phyloP scores from a whole-genome alignment of 257 asterid species.

The Lithospermum erythrorhizon region DNA sequence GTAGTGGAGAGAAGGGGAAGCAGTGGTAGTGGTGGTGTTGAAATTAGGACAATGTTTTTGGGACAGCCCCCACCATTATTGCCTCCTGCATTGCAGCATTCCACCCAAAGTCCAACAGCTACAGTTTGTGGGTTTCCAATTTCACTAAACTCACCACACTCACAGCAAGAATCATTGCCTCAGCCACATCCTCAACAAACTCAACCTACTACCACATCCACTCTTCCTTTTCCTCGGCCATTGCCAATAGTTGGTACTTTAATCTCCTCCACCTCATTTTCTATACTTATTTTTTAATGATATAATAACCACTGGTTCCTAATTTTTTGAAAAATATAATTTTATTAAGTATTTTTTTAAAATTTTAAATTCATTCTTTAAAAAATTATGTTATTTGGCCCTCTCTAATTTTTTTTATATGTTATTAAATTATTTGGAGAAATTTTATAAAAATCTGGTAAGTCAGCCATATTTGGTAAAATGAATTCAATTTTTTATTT shows the following conservation, averaged over 20 bases:
- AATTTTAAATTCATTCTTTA: too few relatives aligned
- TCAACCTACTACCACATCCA: constrained; percentile 6
- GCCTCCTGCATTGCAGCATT: constrained; percentile 33
- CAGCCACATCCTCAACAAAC: constrained; percentile 14
- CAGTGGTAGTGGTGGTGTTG: constrained; percentile 7
- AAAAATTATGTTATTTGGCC: too few relatives aligned
- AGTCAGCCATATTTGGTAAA: too few relatives aligned
- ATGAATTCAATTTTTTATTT: too few relatives aligned
- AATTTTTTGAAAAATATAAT: too few relatives aligned
- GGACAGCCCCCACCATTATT: constrained; percentile 9
- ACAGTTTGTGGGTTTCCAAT: constrained; percentile 17
- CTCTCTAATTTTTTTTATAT: too few relatives aligned
- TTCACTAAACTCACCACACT: constrained; percentile 22
- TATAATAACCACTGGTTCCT: too few relatives aligned
- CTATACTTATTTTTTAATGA: not conserved
- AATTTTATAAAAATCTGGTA: too few relatives aligned
- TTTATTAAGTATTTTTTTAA: too few relatives aligned
- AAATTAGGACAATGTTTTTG: constrained; percentile 1
- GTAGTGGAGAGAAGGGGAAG: constrained; percentile 49
- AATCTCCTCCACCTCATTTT: constrained; percentile 13
- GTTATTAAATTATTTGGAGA: too few relatives aligned
- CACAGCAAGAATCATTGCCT: not conserved
- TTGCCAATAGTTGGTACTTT: constrained; percentile 55
- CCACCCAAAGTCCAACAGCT: constrained; percentile 11
- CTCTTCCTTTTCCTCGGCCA: constrained; percentile 30